These are phyloP conservation scores for Tinospora cordifolia DNA, from an alignment of 164 flowering plant species.

Conservation along the genomic window DNA sequence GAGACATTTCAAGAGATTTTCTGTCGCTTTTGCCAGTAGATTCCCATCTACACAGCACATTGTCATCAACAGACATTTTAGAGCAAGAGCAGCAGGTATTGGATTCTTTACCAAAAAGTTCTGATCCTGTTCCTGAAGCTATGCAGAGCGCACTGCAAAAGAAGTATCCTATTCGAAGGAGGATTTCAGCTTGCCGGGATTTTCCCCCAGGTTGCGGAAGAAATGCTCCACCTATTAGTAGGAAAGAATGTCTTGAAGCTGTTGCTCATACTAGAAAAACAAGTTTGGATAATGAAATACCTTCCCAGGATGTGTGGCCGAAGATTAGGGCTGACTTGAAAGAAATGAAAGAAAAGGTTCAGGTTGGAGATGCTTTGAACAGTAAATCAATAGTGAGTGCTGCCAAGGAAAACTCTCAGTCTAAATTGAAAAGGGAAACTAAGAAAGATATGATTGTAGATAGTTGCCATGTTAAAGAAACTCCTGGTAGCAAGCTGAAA, in stretches of 20 bases:
- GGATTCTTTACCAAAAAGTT: neutral
- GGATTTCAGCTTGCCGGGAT: constrained; percentile 26
- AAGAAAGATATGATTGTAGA: neutral
- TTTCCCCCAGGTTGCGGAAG: constrained; percentile 33
- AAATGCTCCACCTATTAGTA: constrained; percentile 24
- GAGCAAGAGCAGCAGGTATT: constrained; percentile 7
- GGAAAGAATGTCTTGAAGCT: constrained; percentile 20
- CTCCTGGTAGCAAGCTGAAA: constrained; percentile 1
- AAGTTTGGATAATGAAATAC: constrained; percentile 3
- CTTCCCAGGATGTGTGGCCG: neutral
- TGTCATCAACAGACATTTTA: neutral
- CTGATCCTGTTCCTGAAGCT: neutral
- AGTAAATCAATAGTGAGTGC: constrained; percentile 4
- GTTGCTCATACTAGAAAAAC: constrained; percentile 8
- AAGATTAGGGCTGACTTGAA: neutral
- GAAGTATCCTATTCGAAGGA: constrained; percentile 39
- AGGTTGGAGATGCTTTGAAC: constrained; percentile 6
- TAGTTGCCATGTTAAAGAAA: neutral
- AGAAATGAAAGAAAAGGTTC: constrained; percentile 3
- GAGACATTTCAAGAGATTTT: constrained; percentile 3
- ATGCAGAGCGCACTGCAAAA: neutral
- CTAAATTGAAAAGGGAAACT: constrained; percentile 2
- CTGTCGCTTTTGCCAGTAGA: constrained; percentile 3
- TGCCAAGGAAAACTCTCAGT: constrained; percentile 1
- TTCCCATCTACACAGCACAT: neutral